Conservation (phyloP, 129 eudicot genomes). For the Pulicaria dysenterica region DNA sequence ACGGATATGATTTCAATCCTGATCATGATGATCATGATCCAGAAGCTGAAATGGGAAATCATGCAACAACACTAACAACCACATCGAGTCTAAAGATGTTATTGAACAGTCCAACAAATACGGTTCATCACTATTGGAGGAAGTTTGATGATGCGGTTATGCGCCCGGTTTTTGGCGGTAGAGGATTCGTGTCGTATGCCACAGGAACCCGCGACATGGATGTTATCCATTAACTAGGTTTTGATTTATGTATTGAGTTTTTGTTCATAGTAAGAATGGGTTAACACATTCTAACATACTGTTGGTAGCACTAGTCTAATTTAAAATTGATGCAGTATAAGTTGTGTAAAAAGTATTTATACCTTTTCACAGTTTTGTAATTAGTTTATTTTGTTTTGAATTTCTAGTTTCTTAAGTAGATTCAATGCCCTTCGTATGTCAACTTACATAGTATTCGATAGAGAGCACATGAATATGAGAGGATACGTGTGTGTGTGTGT, state of each 20-base stretch:
- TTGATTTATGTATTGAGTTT: neutral
- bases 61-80: slow-evolving; percentile 9
- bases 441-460: no score
- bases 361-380: no score
- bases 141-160: slow-evolving; percentile 54
- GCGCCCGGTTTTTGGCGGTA: slow-evolving; percentile 80
- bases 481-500: no score
- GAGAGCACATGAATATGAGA: no score
- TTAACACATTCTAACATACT: neutral
- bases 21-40: slow-evolving; percentile 14
- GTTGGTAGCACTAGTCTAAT: neutral
- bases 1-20: slow-evolving; percentile 27
- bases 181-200: slow-evolving; percentile 40
- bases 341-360: no score
- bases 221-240: slow-evolving; percentile 22
- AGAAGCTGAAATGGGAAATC: slow-evolving; percentile 34
- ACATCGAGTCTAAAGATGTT: slow-evolving; percentile 49
- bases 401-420: no score
- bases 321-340: neutral
- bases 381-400: no score
- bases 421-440: no score
- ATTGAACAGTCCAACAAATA: slow-evolving; percentile 49
- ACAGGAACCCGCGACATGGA: slow-evolving; percentile 39
- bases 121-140: slow-evolving; percentile 72
- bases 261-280: slow-evolving; percentile 11